Base-by-base conservation (phyloP, 2,329 filamentous ascomycete species). In the Colletotrichum tropicale region DNA sequence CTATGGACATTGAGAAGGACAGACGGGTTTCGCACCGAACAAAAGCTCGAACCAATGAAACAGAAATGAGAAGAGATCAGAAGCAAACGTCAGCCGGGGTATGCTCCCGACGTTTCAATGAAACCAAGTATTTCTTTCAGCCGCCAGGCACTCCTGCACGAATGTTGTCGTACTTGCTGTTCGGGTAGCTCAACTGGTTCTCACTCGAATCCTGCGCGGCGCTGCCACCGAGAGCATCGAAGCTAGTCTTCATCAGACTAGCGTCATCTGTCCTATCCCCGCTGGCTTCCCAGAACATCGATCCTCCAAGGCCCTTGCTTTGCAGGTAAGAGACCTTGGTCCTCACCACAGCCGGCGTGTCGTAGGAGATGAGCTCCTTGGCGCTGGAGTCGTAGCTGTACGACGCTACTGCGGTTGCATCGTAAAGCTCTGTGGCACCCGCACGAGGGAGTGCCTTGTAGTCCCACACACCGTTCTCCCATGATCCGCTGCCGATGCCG, bases 271-370 rank as follows among this genome's bases (percentile, higher is more conserved):
- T 87, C 80, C 89, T 89, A 82, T 98, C 95, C 9, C 89, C 92
- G 76, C 92, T 94, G 18, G 91, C 92, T 83, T 97, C 94, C 95
- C 95, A 98, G 90, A 94, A 98, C 94, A 97, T 96, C 34, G 90
- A 92, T 28, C 95, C 95, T 5, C 93, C 94, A 1, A 97, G 87
- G 0, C 91, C 89, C 71, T 88, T 87, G 66, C 84, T 80, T 83
- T 89, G 88, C 79, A 96, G 90, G 82, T 93, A 96, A 4, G 86
- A 80, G 7, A 92, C 91, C 86, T 97, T 98, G 78, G 85, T 81
- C 66, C 85, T 82, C 34, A 92, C 88, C 79, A 93, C 89, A 32
- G 87, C 85, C 0, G 92, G 89, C 2, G 90, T 95, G 81, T 94
- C 92, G 82, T 94, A 98, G 26, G 91, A 93, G 77, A 98, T 88